Conservation (phyloP, 192 early-diverging fungal species). For the Rhizoclosmatium sp. region DNA sequence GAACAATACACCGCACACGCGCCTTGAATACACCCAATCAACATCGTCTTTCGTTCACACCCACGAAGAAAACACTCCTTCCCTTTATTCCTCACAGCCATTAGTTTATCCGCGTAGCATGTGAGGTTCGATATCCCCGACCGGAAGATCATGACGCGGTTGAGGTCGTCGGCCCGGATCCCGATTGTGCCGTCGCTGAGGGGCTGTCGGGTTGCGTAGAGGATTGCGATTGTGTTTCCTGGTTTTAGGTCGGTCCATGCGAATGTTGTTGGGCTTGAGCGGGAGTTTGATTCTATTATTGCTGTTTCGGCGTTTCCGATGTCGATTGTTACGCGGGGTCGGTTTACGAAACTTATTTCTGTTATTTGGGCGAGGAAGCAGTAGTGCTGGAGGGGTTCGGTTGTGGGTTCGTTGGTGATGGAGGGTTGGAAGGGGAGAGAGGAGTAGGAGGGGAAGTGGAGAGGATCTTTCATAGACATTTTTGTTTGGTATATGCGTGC, state of each 20-base stretch:
- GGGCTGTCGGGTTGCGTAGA: slow-evolving; percentile 1
- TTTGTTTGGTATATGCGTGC: too few relatives aligned
- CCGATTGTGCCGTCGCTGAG: slow-evolving; percentile 4
- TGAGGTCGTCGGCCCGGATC: slow-evolving; percentile 19
- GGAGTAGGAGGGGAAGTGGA: slow-evolving; percentile 5
- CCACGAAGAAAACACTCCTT: slow-evolving; percentile 20
- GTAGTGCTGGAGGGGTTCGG: slow-evolving; percentile 12
- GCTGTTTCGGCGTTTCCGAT: background rate
- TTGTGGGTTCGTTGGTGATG: too few relatives aligned
- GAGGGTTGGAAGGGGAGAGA: slow-evolving; percentile 2
- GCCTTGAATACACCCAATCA: slow-evolving; percentile 2
- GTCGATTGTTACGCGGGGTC: slow-evolving; percentile 15
- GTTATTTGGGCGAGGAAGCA: slow-evolving; percentile 29
- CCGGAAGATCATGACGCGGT: slow-evolving; percentile 5
- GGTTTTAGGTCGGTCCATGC: slow-evolving; percentile 22
- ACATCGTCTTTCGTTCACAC: slow-evolving; percentile 4
- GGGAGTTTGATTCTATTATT: slow-evolving; percentile 13
- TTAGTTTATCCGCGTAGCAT: background rate
- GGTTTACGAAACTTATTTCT: slow-evolving; percentile 14
- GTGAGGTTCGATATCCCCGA: background rate
- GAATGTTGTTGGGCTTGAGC: slow-evolving; percentile 16
- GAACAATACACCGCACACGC: slow-evolving; percentile 8
- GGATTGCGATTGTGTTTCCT: slow-evolving; percentile 29
- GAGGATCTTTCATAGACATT: background rate
- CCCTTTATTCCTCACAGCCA: background rate